A percentile compares a stretch with the other conserved stretches of the same genome.
Evolutionary conservation across 768 basidiomycete species (phyloP).

Genomic region (Pulveroboletus frians): DNA sequence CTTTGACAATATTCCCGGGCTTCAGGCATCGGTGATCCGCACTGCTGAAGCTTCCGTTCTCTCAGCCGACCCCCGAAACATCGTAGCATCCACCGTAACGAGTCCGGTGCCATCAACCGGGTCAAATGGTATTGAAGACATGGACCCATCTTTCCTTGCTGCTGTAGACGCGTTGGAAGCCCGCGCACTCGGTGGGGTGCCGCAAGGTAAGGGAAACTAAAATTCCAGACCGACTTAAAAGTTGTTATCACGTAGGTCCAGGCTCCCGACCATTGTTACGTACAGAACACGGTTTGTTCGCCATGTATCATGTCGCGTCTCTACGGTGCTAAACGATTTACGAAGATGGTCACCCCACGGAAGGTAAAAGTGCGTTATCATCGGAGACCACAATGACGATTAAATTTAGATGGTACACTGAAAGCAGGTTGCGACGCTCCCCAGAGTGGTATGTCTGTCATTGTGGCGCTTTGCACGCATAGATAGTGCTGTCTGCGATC

Average conservation of each 20-base stretch:
- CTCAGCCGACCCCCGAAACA: not conserved
- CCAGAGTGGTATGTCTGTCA: slow-evolving; percentile 17
- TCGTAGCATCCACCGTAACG: not conserved
- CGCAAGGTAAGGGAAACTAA: slow-evolving; percentile 7
- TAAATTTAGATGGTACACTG: not conserved
- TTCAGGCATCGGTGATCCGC: slow-evolving; percentile 15
- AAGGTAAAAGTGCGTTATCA: slow-evolving; percentile 7
- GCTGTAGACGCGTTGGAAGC: slow-evolving; percentile 47
- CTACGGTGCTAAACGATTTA: not conserved
- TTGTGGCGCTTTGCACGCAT: not conserved
- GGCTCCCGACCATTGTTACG: not conserved
- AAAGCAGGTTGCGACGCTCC: not conserved
- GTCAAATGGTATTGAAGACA: slow-evolving; percentile 10
- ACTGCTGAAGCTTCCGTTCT: slow-evolving; percentile 1
- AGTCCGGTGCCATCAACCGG: slow-evolving; percentile 12
- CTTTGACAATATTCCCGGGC: slow-evolving; percentile 37
- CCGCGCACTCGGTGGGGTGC: slow-evolving; percentile 15
- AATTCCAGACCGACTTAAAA: not conserved
- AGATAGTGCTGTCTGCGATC: not conserved
- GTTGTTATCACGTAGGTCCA: not conserved
- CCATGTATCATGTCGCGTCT: not conserved
- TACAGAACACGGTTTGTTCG: slow-evolving; percentile 4
- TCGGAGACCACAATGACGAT: not conserved
- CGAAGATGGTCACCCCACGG: slow-evolving; percentile 7
- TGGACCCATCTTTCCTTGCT: slow-evolving; percentile 27